Conservation (phyloP, 2,329 filamentous ascomycete genomes). For the Paraconiothyrium sp. region DNA sequence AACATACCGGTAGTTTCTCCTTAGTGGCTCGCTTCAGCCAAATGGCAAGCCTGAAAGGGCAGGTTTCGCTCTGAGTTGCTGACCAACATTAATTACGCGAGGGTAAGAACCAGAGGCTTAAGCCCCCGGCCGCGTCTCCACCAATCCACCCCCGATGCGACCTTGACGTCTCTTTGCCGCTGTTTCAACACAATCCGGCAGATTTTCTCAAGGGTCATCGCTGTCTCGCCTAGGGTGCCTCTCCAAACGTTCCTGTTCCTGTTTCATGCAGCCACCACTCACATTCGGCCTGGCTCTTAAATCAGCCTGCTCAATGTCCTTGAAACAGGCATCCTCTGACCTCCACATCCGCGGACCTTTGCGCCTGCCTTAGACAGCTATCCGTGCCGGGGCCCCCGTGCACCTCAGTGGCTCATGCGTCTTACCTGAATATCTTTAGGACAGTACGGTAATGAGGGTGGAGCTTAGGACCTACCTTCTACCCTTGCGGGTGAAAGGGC, state of each 20-base stretch:
- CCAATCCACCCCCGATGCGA: background rate
- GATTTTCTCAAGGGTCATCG: constrained; percentile 17
- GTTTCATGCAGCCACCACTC: constrained; percentile 37
- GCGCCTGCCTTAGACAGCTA: constrained; percentile 16
- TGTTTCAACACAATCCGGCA: constrained; percentile 13
- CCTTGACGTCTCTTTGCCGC: constrained; percentile 1
- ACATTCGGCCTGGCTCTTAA: constrained; percentile 24
- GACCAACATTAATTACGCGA: constrained; percentile 7
- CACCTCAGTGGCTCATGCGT: constrained; percentile 24
- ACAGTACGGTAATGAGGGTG: constrained; percentile 29
- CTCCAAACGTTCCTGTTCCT: constrained; percentile 25
- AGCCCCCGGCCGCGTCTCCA: background rate
- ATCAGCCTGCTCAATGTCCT: constrained; percentile 34
- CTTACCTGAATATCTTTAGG: constrained; percentile 15
- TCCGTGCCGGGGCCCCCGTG: constrained; percentile 7
- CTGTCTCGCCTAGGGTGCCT: constrained; percentile 21
- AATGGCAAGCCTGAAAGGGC: background rate
- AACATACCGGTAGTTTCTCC: background rate
- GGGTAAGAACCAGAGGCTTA: background rate
- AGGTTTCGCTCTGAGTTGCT: background rate
- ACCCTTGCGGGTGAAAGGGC: constrained; percentile 25
- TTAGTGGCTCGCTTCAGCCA: background rate
- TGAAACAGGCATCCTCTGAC: constrained; percentile 39
- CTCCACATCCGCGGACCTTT: constrained; percentile 18
- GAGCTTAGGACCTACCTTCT: constrained; percentile 23